Base-by-base conservation (phyloP, 371 early-diverging fungal species). In the Mucor velutinosus region DNA sequence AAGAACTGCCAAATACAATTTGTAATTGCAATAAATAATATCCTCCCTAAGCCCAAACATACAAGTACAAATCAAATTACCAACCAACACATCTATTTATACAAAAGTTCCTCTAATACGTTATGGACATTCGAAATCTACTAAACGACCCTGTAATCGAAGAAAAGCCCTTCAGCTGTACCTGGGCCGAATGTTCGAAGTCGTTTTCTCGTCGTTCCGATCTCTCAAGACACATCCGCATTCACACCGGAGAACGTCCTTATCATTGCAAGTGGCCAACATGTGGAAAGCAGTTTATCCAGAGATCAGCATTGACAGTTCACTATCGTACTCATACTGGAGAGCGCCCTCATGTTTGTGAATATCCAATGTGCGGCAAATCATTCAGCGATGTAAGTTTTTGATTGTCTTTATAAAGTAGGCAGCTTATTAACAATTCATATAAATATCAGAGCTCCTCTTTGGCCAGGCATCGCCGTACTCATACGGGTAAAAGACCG, bases 151-250 rank as follows among this genome's bases (percentile, higher is more conserved):
- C 74, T 21, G 49, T 58, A 35, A 51, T 3, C 14, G 25, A 62
- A 37, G 78, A 79, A 59, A 84, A 82, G 65, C 87, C 87, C 7
- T 90, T 87, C 72, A 71, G 73, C 57, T 93, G 93, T 47, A 57
- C 68, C 12, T 92, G 90, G 90, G 66, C 69, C 53, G 79, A 84
- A 45, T 93, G 93, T 74, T 71, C 73, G 64, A 91, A 91, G 74
- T 81, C 85, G n/a, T 93, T 93, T 67, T 87, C 92, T n/a, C 87
- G 93, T 67, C 86, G 90, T 64, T 92, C 92, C 7, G 93, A 93
- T 69, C 86, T 93, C 25, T 86, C 87, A 27, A 82, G 93, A 64
- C 93, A 93, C 78, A 80, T 79, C 6, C 79, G 93, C 41, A 93
- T 93, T 69, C 91, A 92, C 65, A 91, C 91, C 15, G 88, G 88